Base-by-base conservation (phyloP, 805 yeast species). In the Candida stauntonica region DNA sequence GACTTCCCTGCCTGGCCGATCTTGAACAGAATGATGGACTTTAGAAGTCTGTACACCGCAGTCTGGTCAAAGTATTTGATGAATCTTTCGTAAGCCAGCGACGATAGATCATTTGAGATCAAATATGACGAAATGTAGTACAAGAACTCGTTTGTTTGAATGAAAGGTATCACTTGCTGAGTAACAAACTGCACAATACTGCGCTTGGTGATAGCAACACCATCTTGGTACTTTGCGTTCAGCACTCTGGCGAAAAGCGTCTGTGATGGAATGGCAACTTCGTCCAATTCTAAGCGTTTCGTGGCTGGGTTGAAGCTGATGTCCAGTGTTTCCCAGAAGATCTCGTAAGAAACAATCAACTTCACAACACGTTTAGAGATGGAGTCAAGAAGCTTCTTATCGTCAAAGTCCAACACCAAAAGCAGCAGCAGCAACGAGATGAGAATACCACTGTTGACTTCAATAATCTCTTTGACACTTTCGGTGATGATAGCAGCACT, bases 351-450 rank as follows among this genome's bases (percentile, higher is more conserved):
- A 33, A 48, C 38, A 30, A 48, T 43, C 9, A 47, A 24, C 15
- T 39, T 31, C 8, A 57, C 27, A 9, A 55, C 40, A 29, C 47
- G 46, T 12, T 31, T 34, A 6, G 58, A 40, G 9, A 46, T 37
- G 1, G 33, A 23, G 15, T 42, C 45, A 4, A 56, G 26, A 7
- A 44, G 38, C 12, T 41, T 44, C 14, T 59, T 48, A 21, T 56
- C 56, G 32, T 64, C 65, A 38, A 68, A 59, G 37, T 67, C 68
- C 41, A 68, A 47, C 12, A 67, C 60, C 9, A 64, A 53, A 23
- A 67, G 54, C 11, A 63, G 42, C 26, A 66, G 42, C 26, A 67
- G 41, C 7, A 66, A 38, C 26, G 66, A 59, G 35, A 61, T 50
- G 20, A 63, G 45, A 18, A 65, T 50, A 5, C 58, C 52, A 31